Evolutionary conservation across 1,284 basidiomycete species (phyloP).

Genomic region (Pterulicium gracile): DNA sequence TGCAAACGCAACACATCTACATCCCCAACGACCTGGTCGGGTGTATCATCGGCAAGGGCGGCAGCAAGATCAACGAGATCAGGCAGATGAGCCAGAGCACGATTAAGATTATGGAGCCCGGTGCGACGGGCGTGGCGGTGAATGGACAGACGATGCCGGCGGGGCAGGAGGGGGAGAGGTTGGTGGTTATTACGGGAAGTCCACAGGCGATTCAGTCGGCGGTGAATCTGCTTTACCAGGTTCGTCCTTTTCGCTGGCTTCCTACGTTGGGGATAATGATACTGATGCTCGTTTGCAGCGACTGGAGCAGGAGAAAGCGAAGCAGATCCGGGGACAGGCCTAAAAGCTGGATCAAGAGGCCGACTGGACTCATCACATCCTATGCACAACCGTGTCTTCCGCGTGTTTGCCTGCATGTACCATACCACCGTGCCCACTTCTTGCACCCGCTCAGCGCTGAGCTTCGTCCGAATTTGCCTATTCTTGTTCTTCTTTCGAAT

Average conservation of each 20-base stretch:
- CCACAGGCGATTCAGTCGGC: slow-evolving; percentile 95
- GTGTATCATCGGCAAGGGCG: slow-evolving; percentile 98
- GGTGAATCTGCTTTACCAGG: slow-evolving; percentile 86
- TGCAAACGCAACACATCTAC: slow-evolving; percentile 97
- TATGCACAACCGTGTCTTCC: no score
- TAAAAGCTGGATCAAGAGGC: slow-evolving; percentile 5
- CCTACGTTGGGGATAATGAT: slow-evolving; percentile 8
- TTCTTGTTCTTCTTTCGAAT: no score
- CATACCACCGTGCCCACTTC: no score
- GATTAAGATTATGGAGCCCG: slow-evolving; percentile 99
- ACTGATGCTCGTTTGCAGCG: slow-evolving; percentile 34
- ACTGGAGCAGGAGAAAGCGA: slow-evolving; percentile 82
- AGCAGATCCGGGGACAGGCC: slow-evolving; percentile 64
- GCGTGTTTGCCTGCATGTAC: no score
- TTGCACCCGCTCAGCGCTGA: no score
- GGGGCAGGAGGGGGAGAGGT: slow-evolving; percentile 71
- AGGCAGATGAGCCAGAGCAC: slow-evolving; percentile 88
- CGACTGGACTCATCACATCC: no score
- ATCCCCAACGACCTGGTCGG: slow-evolving; percentile 98
- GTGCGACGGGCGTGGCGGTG: slow-evolving; percentile 57
- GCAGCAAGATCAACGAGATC: slow-evolving; percentile 99
- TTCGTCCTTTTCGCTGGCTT: slow-evolving; percentile 27
- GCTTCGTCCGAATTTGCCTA: no score
- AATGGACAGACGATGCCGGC: slow-evolving; percentile 58
- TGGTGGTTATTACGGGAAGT: slow-evolving; percentile 92